Evolutionary conservation across 1,284 basidiomycete genomes (phyloP).

Genomic region (Irpex rosettiformis): DNA sequence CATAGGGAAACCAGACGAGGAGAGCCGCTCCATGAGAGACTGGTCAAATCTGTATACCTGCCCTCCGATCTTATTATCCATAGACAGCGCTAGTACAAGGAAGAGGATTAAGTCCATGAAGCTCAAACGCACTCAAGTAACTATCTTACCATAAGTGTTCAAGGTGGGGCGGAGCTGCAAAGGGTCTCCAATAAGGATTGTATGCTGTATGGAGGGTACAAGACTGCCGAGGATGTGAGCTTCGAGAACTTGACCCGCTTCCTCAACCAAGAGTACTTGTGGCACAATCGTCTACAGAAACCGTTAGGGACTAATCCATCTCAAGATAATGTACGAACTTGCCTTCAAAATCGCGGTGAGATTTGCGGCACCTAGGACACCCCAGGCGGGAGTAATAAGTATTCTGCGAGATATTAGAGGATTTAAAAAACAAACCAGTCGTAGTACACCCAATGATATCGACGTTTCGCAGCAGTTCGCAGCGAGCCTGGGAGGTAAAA

Average conservation of each 20-base stretch:
- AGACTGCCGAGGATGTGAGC: conserved; percentile 63
- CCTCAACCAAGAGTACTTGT: conserved; percentile 33
- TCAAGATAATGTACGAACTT: not conserved
- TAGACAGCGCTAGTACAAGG: conserved; percentile 32
- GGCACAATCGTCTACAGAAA: conserved; percentile 30
- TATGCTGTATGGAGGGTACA: conserved; percentile 37
- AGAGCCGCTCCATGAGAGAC: conserved; percentile 46
- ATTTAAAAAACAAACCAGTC: conserved; percentile 37
- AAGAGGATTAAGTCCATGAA: not conserved
- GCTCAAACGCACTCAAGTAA: not conserved
- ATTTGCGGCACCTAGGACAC: not conserved
- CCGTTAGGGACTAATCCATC: not conserved
- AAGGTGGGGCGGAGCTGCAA: conserved; percentile 66
- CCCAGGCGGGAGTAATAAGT: not conserved
- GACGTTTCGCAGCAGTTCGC: conserved; percentile 44
- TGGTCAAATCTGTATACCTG: conserved; percentile 41
- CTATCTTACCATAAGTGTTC: conserved; percentile 51
- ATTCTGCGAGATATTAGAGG: not conserved
- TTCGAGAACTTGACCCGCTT: conserved; percentile 77
- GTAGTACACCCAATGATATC: conserved; percentile 74
- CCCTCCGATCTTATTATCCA: conserved; percentile 34
- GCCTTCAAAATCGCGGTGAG: not conserved
- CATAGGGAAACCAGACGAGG: conserved; percentile 36
- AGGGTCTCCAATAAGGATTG: conserved; percentile 30
- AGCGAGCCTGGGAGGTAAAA: conserved; percentile 28